Evolutionary conservation across 2,329 filamentous ascomycete genomes (phyloP), one percentile per base, ranked within the genome.

Genomic region (Amauroascus niger): DNA sequence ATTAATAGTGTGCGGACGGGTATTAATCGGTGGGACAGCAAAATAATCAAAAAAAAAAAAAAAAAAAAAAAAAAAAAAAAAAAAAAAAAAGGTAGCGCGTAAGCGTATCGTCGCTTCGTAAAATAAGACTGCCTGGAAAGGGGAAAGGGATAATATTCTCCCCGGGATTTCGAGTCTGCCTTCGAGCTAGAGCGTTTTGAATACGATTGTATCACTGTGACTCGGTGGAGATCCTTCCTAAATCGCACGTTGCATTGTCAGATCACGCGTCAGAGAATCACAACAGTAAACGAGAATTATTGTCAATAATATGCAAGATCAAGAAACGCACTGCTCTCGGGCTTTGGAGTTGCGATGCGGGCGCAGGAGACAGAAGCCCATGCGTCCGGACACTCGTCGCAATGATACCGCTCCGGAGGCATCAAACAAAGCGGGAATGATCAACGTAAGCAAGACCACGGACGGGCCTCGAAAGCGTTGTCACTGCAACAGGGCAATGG

Each of bases 191-290:
- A 51, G 28, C 30, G 39, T 33, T 51, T 51, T 20, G 39, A 18
- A 51, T 44, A 51, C 49, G 49, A 51, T 44, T 51, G 49, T 51
- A 33, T 51, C 49, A 51, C 49, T 22, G 49, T 51, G 49, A 43
- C 39, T 32, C 16, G n/a, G 49, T 43, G 49, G 37, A 51, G 49
- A 44, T 35, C 37, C 44, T 24, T 50, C 39, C 48, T 50, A 41
- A 33, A 50, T 41, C 24, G 39, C 35, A 43, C 37, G 37, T 20
- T 41, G 48, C 39, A 50, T 30, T 22, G 48, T 50, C 26, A 43
- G 40, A 51, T 51, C 49, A 51, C 49, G 49, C 49, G 49, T 51
- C 16, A 24, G 28, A 35, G 2, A 7, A 28, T 13, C 14, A 14
- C 28, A 2, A 16, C 2, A 40, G 8, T 22, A 30, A 24, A 14